Evolutionary conservation across 257 asterid species (phyloP).

Genomic region (Solanum bukasovii): DNA sequence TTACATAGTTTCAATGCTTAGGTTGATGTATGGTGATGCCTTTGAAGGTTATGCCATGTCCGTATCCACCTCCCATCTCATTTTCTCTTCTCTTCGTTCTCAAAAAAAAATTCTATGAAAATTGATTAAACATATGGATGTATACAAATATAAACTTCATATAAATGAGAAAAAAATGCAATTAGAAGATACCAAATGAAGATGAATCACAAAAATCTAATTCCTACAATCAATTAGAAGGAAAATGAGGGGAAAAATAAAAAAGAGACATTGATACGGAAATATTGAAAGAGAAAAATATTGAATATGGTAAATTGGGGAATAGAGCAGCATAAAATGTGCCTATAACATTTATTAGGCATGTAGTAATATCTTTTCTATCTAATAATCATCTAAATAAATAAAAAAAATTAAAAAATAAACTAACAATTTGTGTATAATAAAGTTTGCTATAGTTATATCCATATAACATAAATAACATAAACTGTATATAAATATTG

Average conservation of each 20-base stretch:
- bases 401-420: too few species aligned
- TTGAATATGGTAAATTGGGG: background rate
- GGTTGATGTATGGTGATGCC: conserved; percentile 69
- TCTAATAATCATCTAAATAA: too few species aligned
- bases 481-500: too few species aligned
- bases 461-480: background rate
- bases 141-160: background rate
- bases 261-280: background rate
- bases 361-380: background rate
- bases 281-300: background rate
- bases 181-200: background rate
- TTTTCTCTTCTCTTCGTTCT: conserved; percentile 6
- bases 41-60: conserved; percentile 60
- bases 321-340: background rate
- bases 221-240: background rate
- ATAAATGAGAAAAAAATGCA: background rate
- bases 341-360: background rate
- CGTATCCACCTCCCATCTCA: conserved; percentile 49
- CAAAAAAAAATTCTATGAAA: background rate
- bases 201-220: background rate
- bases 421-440: background rate
- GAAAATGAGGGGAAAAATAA: background rate
- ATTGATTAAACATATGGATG: background rate
- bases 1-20: conserved; percentile 77
- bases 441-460: background rate